Conservation (phyloP, 495 filamentous ascomycete genomes). For the Penicillium turbatum region DNA sequence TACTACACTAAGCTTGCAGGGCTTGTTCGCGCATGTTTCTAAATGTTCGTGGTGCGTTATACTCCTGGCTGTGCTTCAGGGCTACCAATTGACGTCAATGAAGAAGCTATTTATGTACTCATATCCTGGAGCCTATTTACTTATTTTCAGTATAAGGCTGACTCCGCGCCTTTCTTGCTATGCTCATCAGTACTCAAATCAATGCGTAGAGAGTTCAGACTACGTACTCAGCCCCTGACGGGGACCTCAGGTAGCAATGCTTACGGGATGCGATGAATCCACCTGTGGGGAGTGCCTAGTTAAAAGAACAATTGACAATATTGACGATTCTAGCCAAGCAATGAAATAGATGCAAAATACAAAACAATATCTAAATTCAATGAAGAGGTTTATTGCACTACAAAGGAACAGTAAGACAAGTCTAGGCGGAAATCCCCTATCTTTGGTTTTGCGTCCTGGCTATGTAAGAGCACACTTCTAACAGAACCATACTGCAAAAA, state of each 20-base stretch:
- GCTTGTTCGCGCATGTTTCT: background rate
- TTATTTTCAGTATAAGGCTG: background rate
- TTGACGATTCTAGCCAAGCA: no score
- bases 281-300: background rate
- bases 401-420: no score
- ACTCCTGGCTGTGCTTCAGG: background rate
- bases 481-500: no score
- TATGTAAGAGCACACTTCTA: no score
- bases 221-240: constrained; percentile 1
- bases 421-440: no score
- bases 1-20: background rate
- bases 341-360: no score
- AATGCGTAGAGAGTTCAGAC: background rate
- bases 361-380: no score
- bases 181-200: background rate
- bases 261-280: background rate
- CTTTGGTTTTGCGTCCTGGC: no score
- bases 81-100: background rate
- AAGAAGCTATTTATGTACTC: background rate
- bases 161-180: background rate
- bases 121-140: background rate
- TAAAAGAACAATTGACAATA: no score
- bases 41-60: background rate
- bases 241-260: background rate
- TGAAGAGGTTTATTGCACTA: no score